phyloP scores from a whole-genome alignment of 805 yeast species.

The Candida patagonica region DNA sequence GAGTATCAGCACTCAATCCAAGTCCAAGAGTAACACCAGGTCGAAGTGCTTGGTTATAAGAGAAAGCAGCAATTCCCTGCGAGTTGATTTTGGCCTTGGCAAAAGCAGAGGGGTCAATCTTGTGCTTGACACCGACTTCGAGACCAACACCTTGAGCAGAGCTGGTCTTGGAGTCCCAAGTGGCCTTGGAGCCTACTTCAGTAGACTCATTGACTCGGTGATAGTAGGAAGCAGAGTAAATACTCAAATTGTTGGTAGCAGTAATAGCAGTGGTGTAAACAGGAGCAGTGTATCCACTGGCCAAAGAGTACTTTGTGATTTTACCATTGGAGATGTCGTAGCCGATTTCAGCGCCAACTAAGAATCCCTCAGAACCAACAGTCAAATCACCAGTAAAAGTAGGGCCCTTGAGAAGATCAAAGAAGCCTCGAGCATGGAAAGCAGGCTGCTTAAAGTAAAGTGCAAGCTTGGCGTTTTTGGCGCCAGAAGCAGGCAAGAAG shows the following conservation, averaged over 20 bases:
- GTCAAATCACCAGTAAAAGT: conserved; percentile 91
- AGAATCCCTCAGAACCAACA: conserved; percentile 91
- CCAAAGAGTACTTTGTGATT: conserved; percentile 88
- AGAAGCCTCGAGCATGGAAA: conserved; percentile 88
- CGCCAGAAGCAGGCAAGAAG: conserved; percentile 69
- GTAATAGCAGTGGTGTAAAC: conserved; percentile 78
- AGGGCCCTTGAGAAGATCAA: conserved; percentile 93
- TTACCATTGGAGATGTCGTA: conserved; percentile 91
- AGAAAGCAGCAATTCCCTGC: conserved; percentile 85
- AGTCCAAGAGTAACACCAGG: conserved; percentile 95
- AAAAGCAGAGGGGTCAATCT: conserved; percentile 76
- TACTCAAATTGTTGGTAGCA: conserved; percentile 76
- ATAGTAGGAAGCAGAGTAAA: conserved; percentile 92
- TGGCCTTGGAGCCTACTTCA: conserved; percentile 97
- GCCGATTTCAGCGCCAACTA: conserved; percentile 95
- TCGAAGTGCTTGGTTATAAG: conserved; percentile 90
- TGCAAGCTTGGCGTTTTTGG: conserved; percentile 83
- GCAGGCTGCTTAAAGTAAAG: conserved; percentile 87
- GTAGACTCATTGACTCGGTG: conserved; percentile 86
- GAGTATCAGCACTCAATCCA: conserved; percentile 94
- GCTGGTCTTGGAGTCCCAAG: conserved; percentile 75
- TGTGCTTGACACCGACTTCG: conserved; percentile 94
- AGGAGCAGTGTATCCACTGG: conserved; percentile 86
- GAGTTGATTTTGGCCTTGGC: conserved; percentile 96
- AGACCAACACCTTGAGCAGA: conserved; percentile 75